Percentiles rank a stretch among this genome's conserved stretches.
Evolutionary conservation across 495 filamentous ascomycete genomes (phyloP).

Genomic region (Talaromyces trachyspermus): DNA sequence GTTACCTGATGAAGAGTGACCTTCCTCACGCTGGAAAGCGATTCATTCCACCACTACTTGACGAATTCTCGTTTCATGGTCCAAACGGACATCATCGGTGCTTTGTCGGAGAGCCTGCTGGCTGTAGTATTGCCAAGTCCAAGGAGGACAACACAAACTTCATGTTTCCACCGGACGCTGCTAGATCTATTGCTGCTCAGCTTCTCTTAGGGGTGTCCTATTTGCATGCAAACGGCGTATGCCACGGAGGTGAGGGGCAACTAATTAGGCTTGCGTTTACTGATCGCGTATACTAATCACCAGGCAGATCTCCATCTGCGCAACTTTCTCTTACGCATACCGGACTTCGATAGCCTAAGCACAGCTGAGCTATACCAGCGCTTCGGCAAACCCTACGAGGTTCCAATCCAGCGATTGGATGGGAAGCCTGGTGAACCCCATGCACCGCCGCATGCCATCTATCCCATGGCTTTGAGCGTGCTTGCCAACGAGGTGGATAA

Average conservation of each 20-base stretch:
- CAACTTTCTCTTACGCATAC: constrained; percentile 18
- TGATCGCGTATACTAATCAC: constrained; percentile 10
- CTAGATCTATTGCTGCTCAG: constrained; percentile 21
- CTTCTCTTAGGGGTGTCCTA: constrained; percentile 18
- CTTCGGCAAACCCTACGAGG: constrained; percentile 16
- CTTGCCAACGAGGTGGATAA: constrained; percentile 17
- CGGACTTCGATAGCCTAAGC: constrained; percentile 14
- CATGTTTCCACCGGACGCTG: constrained; percentile 22
- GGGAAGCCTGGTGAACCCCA: constrained; percentile 15
- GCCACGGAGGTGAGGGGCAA: constrained; percentile 18
- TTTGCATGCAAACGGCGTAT: constrained; percentile 16
- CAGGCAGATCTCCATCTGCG: constrained; percentile 17
- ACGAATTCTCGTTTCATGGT: constrained; percentile 20
- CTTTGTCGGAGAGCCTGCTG: constrained; percentile 23
- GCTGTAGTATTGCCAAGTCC: constrained; percentile 19
- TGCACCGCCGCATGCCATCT: constrained; percentile 17
- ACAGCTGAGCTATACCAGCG: constrained; percentile 18
- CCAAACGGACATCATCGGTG: constrained; percentile 24
- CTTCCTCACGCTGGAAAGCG: constrained; percentile 12
- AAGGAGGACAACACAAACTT: constrained; percentile 19
- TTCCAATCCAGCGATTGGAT: constrained; percentile 19
- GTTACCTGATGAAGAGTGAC: constrained; percentile 10
- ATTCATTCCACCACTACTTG: constrained; percentile 16
- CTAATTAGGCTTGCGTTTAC: constrained; percentile 5
- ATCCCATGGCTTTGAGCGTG: constrained; percentile 14